Evolutionary conservation across 164 flowering plant species (phyloP), one percentile per base, ranked within the genome.

Genomic region (Litsea cubeba): DNA sequence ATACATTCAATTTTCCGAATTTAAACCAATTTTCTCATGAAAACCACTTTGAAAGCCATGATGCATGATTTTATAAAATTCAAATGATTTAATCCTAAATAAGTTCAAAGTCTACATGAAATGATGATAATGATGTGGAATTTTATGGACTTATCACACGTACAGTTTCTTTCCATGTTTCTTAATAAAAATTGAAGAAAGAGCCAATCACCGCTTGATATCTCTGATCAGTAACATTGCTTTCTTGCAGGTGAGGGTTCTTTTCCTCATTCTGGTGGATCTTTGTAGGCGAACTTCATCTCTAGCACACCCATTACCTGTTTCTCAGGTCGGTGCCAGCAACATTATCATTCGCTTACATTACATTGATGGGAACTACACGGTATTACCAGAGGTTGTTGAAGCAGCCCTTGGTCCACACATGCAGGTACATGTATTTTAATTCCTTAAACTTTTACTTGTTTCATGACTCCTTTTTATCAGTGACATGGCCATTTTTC

Each of bases 361-460:
- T 83, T 92, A 92, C 76, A 96, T 96, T 72, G 98, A 96, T 81
- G 99, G 99, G 63, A 94, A 89, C 77, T 96, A 94, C 75, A 96
- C 98, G 2, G 99, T 96, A 50, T 80, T 94, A 74, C 99, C 98
- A 0, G 99, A 96, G 80, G 95, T 96, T 64, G 99, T 96, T 10
- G 99, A 96, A 83, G 99, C 99, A 77, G 89, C 99, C 17, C 97
- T 96, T 30, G 94, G 97, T 65, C 99, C 99, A 76, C 97, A 94
- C 82, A 96, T 96, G 98, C 99, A 96, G 99, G 99, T 96, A 87
- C 23, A 62, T 63, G 35, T 54, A 54, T 12, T 54, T 54, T 54
- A 10, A 54, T 18, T 54, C 17, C 60, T 54, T 17, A 14, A 14
- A 3, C 60, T 54, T 17, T 54, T 54, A 12, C n/a, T 54, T 18